Base-by-base conservation (phyloP, 2,329 filamentous ascomycete species). In the Phialophora macrospora region DNA sequence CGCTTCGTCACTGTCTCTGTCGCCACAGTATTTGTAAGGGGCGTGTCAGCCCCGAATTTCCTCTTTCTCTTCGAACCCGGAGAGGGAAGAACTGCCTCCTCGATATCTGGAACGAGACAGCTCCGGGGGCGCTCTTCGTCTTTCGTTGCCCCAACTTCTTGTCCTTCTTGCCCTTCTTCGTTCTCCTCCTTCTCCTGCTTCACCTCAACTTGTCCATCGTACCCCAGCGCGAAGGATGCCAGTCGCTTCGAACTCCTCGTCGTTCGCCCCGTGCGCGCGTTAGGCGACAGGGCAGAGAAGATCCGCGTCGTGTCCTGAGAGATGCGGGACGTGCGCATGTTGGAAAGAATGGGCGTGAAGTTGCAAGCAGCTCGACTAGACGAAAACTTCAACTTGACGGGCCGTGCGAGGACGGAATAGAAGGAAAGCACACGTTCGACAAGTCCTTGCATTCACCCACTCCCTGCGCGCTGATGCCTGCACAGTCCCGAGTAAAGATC, bases 241-340 rank as follows among this genome's bases (percentile, higher is more conserved):
- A 74, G 56, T 57, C 66, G 63, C 75, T 76, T 38, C 73, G 75
- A 63, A 32, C 62, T 66, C 38, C 84, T 77, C 70, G 86, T 83
- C 64, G 80, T 80, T 66, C 84, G 80, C 2, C 80, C 8, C 78
- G 77, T 12, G 76, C 73, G 44, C 70, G 72, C 49, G 70, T 73
- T 73, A 41, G 76, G 72, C 20, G 82, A 78, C n/a, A 82, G 71
- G 5, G 79, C 75, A 69, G 83, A 80, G 55, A 87, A 78, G n/a
- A 87, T 75, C 67, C 82, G 85, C 4, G 85, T 77, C 0, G 87
- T 85, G 30, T 89, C 86, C 72, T 81, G 81, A 8, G 86, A 87
- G 60, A 87, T 77, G 49, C 82, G 80, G 8, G 87, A 88, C 4
- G 85, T 84, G 49, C 83, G 80, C 86, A 88, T 88, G 12, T 55